Base-by-base conservation (phyloP, 2,329 filamentous ascomycete species). In the Alternaria gansuensis region DNA sequence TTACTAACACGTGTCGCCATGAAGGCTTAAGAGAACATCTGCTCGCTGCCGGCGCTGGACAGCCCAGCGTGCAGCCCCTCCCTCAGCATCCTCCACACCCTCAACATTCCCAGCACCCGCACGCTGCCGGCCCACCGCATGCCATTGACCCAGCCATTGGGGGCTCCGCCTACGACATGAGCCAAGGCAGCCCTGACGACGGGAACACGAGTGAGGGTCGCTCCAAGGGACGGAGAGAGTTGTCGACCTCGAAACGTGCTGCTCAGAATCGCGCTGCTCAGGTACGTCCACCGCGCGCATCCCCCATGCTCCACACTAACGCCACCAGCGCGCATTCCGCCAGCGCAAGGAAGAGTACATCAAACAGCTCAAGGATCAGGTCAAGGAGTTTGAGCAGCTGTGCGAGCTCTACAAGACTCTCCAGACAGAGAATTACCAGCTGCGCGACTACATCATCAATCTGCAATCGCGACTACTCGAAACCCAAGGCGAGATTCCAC, bases 321-420 rank as follows among this genome's bases (percentile, higher is more conserved):
- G 4, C 13, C 17, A 8, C 23, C 66, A 99, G 94, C 88, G 95
- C 76, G 95, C 95, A 40, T 99, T 99, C 80, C 91, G 95, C 40
- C 93, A 98, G 80, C 90, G 95, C 63, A 99, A 99, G 77, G 95
- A 99, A 79, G 91, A 92, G 44, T 97, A 99, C 77, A 99, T 99
- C 78, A 96, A 96, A 82, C 96, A 96, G 77, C 85, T 99, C 6
- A 95, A 99, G 79, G 90, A 95, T 75, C 92, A 98, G 76, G 92
- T 97, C 51, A 89, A 92, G 71, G 91, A 95, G 29, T 91, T 88
- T 66, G 85, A 87, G 67, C 84, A 87, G 17, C 86, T 97, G 78
- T 90, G 93, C 66, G 86, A 90, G 63, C 87, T 86, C 55, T 92
- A 87, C 78, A 95, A 96, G 77, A 81, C 84, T n/a, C 81, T 96